Evolutionary conservation across 441 rosid genomes (phyloP).

Genomic region (Kokia cookei): DNA sequence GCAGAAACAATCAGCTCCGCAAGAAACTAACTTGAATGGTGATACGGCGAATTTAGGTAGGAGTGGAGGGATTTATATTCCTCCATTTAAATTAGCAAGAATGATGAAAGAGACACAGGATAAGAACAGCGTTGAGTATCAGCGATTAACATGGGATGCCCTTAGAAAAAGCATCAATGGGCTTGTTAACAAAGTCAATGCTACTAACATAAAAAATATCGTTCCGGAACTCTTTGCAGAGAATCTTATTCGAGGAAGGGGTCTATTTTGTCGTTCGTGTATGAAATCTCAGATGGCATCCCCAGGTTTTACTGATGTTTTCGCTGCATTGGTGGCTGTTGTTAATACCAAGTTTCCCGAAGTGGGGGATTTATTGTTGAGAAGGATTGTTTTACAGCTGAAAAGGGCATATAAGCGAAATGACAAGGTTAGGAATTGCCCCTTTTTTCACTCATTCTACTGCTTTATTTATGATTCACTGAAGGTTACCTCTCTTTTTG

Average conservation of each 20-base stretch:
- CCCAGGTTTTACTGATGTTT: constrained; percentile 82
- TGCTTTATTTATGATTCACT: background rate
- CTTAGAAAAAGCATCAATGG: constrained; percentile 93
- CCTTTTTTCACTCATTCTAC: background rate
- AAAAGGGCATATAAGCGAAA: constrained; percentile 87
- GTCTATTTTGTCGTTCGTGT: constrained; percentile 82
- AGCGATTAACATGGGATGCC: constrained; percentile 90
- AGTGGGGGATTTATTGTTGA: constrained; percentile 75
- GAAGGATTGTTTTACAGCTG: constrained; percentile 86
- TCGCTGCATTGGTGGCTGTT: constrained; percentile 79
- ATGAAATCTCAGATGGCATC: constrained; percentile 98
- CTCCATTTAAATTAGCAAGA: constrained; percentile 79
- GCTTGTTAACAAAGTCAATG: constrained; percentile 80
- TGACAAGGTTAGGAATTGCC: constrained; percentile 47
- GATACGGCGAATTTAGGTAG: constrained; percentile 39
- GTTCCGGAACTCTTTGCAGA: constrained; percentile 82
- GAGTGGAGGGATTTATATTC: constrained; percentile 85
- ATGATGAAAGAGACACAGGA: constrained; percentile 93
- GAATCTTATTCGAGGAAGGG: constrained; percentile 84
- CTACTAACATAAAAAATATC: constrained; percentile 79
- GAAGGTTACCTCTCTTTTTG: background rate
- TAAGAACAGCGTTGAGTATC: constrained; percentile 77
- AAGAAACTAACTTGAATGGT: constrained; percentile 33
- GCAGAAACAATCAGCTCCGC: constrained; percentile 11
- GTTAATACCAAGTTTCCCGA: constrained; percentile 85